phyloP scores from a whole-genome alignment of 2,329 filamentous ascomycete genomes.

The Microcera coccophila region DNA sequence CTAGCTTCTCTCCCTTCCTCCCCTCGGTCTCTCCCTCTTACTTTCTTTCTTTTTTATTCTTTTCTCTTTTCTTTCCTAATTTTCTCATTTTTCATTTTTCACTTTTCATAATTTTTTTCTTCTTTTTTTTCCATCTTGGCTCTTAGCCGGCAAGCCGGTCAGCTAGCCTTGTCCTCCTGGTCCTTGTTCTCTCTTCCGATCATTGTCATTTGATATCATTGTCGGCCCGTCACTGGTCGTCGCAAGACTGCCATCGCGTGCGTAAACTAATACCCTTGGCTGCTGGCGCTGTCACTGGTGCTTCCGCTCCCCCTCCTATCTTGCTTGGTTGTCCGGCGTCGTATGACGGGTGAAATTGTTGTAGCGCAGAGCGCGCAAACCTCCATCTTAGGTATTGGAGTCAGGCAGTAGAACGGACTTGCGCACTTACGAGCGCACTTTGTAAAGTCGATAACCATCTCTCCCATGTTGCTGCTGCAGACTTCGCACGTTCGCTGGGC shows the following conservation, averaged over 20 bases:
- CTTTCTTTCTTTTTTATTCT: no score
- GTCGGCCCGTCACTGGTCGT: slow-evolving; percentile 6
- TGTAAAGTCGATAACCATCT: slow-evolving; percentile 29
- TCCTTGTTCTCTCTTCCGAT: no score
- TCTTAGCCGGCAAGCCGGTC: no score
- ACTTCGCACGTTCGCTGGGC: slow-evolving; percentile 29
- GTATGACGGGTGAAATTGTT: slow-evolving; percentile 25
- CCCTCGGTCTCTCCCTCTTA: neutral
- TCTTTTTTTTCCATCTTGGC: no score
- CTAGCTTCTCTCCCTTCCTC: neutral
- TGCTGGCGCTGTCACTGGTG: slow-evolving; percentile 1
- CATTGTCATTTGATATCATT: neutral
- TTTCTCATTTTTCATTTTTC: no score
- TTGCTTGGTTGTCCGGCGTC: slow-evolving; percentile 18
- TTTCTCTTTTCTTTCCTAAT: neutral
- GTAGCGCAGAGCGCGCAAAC: slow-evolving; percentile 24
- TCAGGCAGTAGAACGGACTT: slow-evolving; percentile 30
- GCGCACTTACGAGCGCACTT: slow-evolving; percentile 28
- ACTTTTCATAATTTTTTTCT: no score
- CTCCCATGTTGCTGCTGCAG: slow-evolving; percentile 25
- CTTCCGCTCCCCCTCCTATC: slow-evolving; percentile 4
- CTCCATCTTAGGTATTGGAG: slow-evolving; percentile 25
- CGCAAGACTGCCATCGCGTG: slow-evolving; percentile 3
- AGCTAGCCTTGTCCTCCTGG: neutral
- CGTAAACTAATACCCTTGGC: slow-evolving; percentile 15